These are phyloP conservation scores for Cladobotryum mycophilum DNA, from an alignment of 2,329 filamentous ascomycete genomes.

Conservation along the genomic window DNA sequence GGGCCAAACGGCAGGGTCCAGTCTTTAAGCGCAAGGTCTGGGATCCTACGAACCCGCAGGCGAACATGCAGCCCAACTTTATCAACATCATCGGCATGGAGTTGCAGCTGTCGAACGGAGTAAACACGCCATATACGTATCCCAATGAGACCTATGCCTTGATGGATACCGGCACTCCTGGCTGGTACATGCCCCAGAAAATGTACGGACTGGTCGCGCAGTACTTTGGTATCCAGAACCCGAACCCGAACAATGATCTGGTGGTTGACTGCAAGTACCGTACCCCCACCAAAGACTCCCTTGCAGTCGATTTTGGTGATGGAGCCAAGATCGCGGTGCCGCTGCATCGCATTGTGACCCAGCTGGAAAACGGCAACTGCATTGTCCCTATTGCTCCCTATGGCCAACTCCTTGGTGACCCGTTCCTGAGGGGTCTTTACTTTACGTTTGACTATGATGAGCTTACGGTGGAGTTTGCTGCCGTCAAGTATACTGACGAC, in stretches of 20 bases:
- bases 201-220: conserved; percentile 6
- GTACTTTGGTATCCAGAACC: conserved; percentile 10
- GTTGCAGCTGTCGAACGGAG: conserved; percentile 3
- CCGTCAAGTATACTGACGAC: conserved; percentile 10
- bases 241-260: not conserved
- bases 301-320: conserved; percentile 4
- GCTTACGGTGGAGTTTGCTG: conserved; percentile 11
- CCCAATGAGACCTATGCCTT: conserved; percentile 6
- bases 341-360: conserved; percentile 3
- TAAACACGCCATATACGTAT: conserved; percentile 1
- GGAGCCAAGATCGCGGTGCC: conserved; percentile 8
- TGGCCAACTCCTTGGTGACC: conserved; percentile 3
- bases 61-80: conserved; percentile 8
- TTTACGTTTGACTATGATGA: conserved; percentile 13
- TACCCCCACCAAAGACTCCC: not conserved
- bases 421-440: conserved; percentile 9
- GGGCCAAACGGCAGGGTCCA: conserved; percentile 9
- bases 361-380: conserved; percentile 7
- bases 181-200: conserved; percentile 8
- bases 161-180: conserved; percentile 10
- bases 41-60: not conserved
- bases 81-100: conserved; percentile 1
- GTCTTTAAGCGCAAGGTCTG: conserved; percentile 8
- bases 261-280: conserved; percentile 12
- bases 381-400: conserved; percentile 2